Evolutionary conservation across 345 rosid genomes (phyloP).

Genomic region (Euclidium syriacum): DNA sequence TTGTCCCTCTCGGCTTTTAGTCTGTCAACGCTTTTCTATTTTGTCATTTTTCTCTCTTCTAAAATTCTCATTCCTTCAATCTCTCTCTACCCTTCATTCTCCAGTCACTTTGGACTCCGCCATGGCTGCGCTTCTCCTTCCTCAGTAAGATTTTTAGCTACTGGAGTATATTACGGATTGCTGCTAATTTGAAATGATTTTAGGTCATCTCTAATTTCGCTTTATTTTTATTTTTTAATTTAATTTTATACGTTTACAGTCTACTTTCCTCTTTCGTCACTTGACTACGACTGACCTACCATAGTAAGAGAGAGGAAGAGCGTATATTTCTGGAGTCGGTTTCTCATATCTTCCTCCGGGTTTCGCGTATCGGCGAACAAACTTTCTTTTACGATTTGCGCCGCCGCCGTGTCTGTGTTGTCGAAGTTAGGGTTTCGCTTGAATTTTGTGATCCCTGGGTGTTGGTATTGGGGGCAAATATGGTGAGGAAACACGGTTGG

Average conservation of each 20-base stretch:
- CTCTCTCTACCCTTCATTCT: background rate
- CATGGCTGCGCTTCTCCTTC: constrained; percentile 8
- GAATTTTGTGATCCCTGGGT: constrained; percentile 3
- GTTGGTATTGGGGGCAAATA: constrained; percentile 21
- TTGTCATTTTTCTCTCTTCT: constrained; percentile 26
- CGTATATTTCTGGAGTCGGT: constrained; percentile 4
- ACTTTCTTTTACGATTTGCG: background rate
- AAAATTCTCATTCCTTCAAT: background rate
- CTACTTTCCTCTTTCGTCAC: constrained; percentile 31
- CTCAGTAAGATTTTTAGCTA: background rate
- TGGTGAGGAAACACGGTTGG: constrained; percentile 99
- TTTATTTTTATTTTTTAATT: background rate
- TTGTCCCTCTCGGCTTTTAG: constrained; percentile 26
- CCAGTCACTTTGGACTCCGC: constrained; percentile 19
- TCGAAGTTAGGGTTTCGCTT: constrained; percentile 34
- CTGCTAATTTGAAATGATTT: background rate
- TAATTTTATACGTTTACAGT: background rate
- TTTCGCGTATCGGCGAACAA: background rate
- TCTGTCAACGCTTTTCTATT: constrained; percentile 37
- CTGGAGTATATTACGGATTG: background rate
- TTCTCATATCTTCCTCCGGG: background rate
- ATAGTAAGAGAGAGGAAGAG: background rate
- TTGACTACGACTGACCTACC: constrained; percentile 31
- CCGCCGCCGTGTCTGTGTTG: background rate
- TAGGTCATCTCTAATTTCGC: background rate